phyloP scores from a whole-genome alignment of 129 eudicot genomes.

The Cynara cardunculus region DNA sequence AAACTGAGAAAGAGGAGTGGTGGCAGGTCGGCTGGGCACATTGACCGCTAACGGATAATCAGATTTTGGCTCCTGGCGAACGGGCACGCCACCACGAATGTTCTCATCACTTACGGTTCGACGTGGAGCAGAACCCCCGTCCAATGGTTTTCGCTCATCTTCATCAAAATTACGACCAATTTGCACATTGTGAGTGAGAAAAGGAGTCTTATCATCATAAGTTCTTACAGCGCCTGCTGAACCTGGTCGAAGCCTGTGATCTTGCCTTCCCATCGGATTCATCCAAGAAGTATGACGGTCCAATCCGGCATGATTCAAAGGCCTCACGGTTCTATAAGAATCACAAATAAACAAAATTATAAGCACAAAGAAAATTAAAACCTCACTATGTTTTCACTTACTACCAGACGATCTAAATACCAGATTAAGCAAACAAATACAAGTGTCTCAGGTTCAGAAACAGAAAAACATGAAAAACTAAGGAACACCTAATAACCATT shows the following conservation, averaged over 20 bases:
- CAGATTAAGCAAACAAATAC: not conserved
- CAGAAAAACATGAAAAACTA: not conserved
- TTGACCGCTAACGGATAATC: constrained; percentile 35
- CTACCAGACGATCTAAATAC: not conserved
- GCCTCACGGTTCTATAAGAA: constrained; percentile 63
- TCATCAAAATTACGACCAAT: constrained; percentile 91
- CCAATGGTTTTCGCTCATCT: constrained; percentile 91
- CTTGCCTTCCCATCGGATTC: constrained; percentile 62
- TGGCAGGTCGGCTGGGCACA: constrained; percentile 35
- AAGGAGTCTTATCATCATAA: constrained; percentile 70
- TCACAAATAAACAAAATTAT: not conserved
- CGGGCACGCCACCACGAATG: constrained; percentile 26
- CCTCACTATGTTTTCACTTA: not conserved
- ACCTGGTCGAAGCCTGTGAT: constrained; percentile 73
- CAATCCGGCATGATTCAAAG: constrained; percentile 58
- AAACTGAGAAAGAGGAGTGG: constrained; percentile 38
- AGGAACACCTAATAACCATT: not conserved
- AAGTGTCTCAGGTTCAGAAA: not conserved
- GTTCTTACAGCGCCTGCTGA: constrained; percentile 76
- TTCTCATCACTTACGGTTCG: constrained; percentile 74
- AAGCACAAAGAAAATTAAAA: not conserved
- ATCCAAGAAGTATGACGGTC: constrained; percentile 66
- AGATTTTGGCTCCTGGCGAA: constrained; percentile 39
- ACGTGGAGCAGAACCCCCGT: constrained; percentile 61
- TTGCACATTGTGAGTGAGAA: constrained; percentile 42